Base-by-base conservation (phyloP, 2,329 filamentous ascomycete genomes). In the Epichloe hybrida region DNA sequence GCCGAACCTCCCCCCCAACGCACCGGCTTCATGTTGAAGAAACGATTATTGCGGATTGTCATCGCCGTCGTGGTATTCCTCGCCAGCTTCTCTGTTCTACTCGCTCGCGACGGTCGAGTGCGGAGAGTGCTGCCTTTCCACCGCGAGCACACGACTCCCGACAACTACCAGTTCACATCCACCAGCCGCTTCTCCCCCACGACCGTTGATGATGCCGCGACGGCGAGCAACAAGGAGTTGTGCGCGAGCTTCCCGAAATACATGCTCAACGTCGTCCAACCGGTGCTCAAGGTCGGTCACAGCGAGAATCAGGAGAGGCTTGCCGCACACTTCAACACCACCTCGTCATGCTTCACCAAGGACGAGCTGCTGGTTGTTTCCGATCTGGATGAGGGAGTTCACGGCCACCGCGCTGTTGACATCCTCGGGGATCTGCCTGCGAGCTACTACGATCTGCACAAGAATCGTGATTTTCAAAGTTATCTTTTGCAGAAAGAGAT, bases 311-410 rank as follows among this genome's bases (percentile, higher is more conserved):
- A 41, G 21, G 50, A 49, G 15, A 27, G 50, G 20, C 46, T 65
- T 5, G 58, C 63, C 31, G 69, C 73, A 3, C 75, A 78, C 49
- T 63, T 80, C 44, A 61, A 69, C 41, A 77, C 71, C 55, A 72
- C 75, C 36, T 77, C 76, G 44, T 72, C 73, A 20, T 79, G 72
- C 60, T 72, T 77, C 27, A 55, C 53, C 7, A 61, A 65, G 3
- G 59, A 55, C 41, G 64, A 67, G 15, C 61, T 76, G 15, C 65
- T 76, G 47, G 64, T 79, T 56, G 72, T 75, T 57, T 77, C 75
- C 50, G 75, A 79, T 57, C 66, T 73, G 12, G 71, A 71, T 44
- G 69, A 74, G 49, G 61, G 63, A 6, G 61, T 76, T 17, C 63
- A 66, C 46, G 69, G 68, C n/a, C 68, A 70, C 48, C 58, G 62